A percentile compares a stretch with the other conserved stretches of the same genome.
Evolutionary conservation across 2,329 filamentous ascomycete species (phyloP).

Genomic region (Macrophomina tecta): DNA sequence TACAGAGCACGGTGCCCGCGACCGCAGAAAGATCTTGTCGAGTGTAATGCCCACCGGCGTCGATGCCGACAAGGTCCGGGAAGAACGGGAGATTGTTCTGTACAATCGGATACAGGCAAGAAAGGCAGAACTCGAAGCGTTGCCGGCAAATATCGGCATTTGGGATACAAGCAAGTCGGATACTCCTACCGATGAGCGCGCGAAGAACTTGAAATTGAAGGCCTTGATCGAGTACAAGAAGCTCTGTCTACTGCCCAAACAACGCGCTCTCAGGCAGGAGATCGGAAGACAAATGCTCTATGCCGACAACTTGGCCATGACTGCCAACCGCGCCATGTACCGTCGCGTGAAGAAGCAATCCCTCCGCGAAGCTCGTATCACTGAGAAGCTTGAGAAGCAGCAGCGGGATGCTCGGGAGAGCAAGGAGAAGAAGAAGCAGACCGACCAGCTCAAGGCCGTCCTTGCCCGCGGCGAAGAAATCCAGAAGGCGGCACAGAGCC

Average conservation of each 20-base stretch:
- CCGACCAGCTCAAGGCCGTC: conserved; percentile 87
- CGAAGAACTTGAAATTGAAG: conserved; percentile 74
- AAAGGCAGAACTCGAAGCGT: conserved; percentile 79
- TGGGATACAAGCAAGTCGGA: conserved; percentile 80
- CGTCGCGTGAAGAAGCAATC: conserved; percentile 97
- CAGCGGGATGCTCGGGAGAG: conserved; percentile 95
- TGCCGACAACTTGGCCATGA: conserved; percentile 96
- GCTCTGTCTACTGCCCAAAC: conserved; percentile 84
- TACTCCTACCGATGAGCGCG: conserved; percentile 74
- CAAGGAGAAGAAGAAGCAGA: conserved; percentile 97
- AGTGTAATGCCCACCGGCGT: conserved; percentile 88
- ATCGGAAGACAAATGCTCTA: conserved; percentile 92
- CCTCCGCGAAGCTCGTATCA: conserved; percentile 91
- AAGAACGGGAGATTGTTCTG: conserved; percentile 84
- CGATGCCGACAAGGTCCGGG: conserved; percentile 82
- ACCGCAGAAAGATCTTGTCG: conserved; percentile 79
- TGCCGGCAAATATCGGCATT: conserved; percentile 84
- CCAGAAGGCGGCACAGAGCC: conserved; percentile 67
- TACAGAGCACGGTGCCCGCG: conserved; percentile 75
- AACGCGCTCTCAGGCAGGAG: conserved; percentile 82
- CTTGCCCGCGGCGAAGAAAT: conserved; percentile 82
- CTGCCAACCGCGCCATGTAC: conserved; percentile 88
- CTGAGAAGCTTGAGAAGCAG: conserved; percentile 98
- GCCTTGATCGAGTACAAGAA: conserved; percentile 96
- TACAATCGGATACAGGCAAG: conserved; percentile 90